These are phyloP conservation scores for Leishmania gerbilli DNA, from an alignment of 208 protist genomes.

Conservation along the genomic window DNA sequence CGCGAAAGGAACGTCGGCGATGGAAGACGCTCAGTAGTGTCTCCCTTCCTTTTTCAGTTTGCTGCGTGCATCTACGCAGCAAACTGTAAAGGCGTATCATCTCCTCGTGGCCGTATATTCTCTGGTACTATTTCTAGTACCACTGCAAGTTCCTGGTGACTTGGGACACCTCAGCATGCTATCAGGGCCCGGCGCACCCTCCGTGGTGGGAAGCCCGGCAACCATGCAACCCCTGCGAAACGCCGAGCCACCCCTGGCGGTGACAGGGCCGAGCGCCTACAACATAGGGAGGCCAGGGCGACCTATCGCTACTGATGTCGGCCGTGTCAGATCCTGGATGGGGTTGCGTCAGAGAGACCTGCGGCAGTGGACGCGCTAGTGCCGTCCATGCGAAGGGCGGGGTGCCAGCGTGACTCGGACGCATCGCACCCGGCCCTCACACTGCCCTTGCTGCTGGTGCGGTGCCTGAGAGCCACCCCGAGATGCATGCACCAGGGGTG, in stretches of 20 bases:
- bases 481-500: not conserved
- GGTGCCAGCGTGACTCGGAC: not conserved
- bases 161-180: not conserved
- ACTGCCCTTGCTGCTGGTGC: not conserved
- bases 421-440: not conserved
- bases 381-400: not conserved
- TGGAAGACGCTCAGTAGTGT: constrained; percentile 8
- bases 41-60: not conserved
- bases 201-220: not conserved
- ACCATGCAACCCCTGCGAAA: not conserved
- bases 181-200: not conserved
- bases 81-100: not conserved
- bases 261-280: not conserved
- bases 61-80: not conserved
- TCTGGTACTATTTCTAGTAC: not conserved
- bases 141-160: not conserved
- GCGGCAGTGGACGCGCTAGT: too few species aligned
- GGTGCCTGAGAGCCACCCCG: not conserved
- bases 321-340: not conserved
- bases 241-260: not conserved
- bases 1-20: constrained; percentile 16
- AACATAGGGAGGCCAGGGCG: not conserved
- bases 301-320: not conserved
- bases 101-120: not conserved
- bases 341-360: not conserved